These are phyloP conservation scores for Terana coerulea DNA, from an alignment of 768 basidiomycete genomes.

Conservation along the genomic window DNA sequence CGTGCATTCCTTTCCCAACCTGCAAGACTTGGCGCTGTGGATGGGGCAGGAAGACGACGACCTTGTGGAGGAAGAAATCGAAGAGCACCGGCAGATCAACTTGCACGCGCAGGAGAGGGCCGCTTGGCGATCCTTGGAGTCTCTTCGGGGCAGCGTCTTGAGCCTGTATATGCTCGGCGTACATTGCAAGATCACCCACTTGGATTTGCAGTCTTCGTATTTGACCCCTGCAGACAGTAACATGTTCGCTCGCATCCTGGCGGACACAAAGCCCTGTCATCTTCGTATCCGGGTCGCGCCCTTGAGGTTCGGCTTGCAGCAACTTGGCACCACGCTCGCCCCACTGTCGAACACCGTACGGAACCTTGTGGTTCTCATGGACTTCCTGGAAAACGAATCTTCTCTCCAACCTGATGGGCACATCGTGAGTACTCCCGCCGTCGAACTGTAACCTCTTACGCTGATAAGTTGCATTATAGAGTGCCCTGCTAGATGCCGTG, in stretches of 20 bases:
- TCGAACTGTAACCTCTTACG: too few species aligned
- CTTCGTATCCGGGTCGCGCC: neutral
- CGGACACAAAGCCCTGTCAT: neutral
- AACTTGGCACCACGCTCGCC: neutral
- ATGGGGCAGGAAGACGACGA: constrained; percentile 2
- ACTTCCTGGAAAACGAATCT: neutral
- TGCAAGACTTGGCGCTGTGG: neutral
- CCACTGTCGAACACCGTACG: neutral
- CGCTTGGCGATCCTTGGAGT: neutral
- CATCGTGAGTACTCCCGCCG: neutral
- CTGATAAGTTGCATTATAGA: too few species aligned
- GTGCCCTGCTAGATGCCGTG: too few species aligned
- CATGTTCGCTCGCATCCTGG: neutral
- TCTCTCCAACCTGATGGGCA: neutral
- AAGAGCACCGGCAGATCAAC: constrained; percentile 2
- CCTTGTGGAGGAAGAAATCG: neutral
- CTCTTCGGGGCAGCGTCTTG: neutral
- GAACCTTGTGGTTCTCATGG: neutral
- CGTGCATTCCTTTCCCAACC: neutral
- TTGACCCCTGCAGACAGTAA: neutral
- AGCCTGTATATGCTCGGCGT: constrained; percentile 8
- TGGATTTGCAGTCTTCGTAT: neutral
- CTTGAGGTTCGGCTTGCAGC: neutral
- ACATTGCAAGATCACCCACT: neutral
- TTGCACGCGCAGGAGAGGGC: neutral